Conservation (phyloP, 1,284 basidiomycete species). For the Sporisorium sorghi region DNA sequence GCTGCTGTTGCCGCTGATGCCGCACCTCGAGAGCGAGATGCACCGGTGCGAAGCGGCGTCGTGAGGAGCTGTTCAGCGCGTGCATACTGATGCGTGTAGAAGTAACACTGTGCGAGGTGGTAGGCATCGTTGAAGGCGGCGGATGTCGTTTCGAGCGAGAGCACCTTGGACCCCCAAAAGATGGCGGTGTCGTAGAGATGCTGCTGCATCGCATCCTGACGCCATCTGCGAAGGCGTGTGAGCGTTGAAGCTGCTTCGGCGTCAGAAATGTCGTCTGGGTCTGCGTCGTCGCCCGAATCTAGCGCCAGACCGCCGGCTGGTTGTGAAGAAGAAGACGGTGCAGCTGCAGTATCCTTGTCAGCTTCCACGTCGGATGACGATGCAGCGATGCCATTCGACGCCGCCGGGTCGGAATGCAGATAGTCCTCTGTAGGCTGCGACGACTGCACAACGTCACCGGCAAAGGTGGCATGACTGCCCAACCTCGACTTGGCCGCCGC, state of each 20-base stretch:
- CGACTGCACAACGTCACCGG: conserved; percentile 16
- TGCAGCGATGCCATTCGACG: conserved; percentile 9
- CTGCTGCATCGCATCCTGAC: conserved; percentile 97
- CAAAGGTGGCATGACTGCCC: conserved; percentile 24
- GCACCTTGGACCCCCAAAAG: conserved; percentile 97
- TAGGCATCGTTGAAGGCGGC: conserved; percentile 80
- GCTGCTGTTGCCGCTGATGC: not conserved
- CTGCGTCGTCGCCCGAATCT: conserved; percentile 12
- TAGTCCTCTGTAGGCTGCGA: conserved; percentile 29
- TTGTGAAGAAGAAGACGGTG: not conserved
- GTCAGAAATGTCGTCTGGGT: conserved; percentile 15
- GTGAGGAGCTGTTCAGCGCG: conserved; percentile 91
- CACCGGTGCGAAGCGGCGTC: conserved; percentile 75
- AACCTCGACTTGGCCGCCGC: conserved; percentile 27
- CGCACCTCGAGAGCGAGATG: conserved; percentile 8
- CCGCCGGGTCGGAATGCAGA: conserved; percentile 21
- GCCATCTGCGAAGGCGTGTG: conserved; percentile 89
- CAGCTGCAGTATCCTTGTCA: conserved; percentile 5
- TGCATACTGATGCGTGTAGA: conserved; percentile 92
- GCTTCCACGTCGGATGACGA: conserved; percentile 14
- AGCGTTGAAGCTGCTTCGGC: conserved; percentile 21
- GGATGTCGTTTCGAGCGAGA: conserved; percentile 79
- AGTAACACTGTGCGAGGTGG: conserved; percentile 97
- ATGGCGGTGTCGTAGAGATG: conserved; percentile 96
- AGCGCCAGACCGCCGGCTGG: conserved; percentile 1